Evolutionary conservation across 345 rosid species (phyloP), one percentile per base, ranked within the genome.

Genomic region (Salix dunnii): DNA sequence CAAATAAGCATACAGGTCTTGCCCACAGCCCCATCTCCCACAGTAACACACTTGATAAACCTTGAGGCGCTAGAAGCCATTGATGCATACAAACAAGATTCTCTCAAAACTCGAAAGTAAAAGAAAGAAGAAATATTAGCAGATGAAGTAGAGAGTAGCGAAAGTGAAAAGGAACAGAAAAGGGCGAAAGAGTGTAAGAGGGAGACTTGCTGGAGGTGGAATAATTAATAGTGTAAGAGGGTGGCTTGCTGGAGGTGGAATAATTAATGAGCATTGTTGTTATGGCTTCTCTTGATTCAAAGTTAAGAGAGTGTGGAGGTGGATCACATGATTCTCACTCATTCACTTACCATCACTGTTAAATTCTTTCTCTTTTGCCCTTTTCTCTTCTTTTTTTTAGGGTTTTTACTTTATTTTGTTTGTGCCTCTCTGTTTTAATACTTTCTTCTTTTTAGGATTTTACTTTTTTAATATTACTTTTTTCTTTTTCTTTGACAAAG

Each of bases 1-100:
- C 96, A 91, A 78, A 91, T 91, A 74, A 91, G 96, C 92, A 91
- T 86, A 85, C 96, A 90, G 72, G 96, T 91, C 86, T 91, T 91
- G 76, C 96, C 96, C 42, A 91, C 96, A 76, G 96, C 96, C 17
- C 96, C 96, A 82, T 91, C 96, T 74, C 96, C 96, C 42, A 91
- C 96, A 2, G 96, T 91, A 55, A 91, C 93, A 77, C 96, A 91
- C 88, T 91, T 91, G 86, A 91, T 90, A 80, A 91, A 91, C 88
- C 79, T 89, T 3, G 93, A 91, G 71, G 84, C 96, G 79, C 79
- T 89, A 17, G 91, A 86, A 51, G 93, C 91, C 96, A 91, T 91
- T 78, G 84, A 67, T 30, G 73, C 21, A 51, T 53, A 62, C 69
- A 35, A 25, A 20, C 2, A 66, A 58, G 31, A 46, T 30, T 43